A percentile compares a stretch with the other conserved stretches of the same genome.
Conservation (phyloP, 23 red algal species). For the Rhodosorus marinus region DNA sequence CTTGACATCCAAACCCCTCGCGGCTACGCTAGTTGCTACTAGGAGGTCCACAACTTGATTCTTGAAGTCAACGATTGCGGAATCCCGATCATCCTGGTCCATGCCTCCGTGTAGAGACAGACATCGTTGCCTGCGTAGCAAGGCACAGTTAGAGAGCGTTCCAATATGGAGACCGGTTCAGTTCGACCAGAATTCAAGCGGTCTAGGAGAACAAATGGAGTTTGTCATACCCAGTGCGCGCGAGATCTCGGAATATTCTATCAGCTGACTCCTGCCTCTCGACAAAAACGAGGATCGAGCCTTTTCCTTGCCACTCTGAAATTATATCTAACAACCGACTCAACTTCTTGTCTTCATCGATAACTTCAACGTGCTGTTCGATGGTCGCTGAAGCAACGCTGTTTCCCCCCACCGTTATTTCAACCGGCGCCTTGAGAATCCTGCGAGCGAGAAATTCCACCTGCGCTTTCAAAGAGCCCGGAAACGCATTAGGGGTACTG, state of each 20-base stretch:
- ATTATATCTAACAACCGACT: constrained; percentile 63
- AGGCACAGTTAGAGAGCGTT: not conserved
- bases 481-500: no score
- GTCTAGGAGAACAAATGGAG: not conserved
- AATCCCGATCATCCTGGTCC: constrained; percentile 78
- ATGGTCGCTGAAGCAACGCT: constrained; percentile 53
- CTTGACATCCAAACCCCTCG: constrained; percentile 78
- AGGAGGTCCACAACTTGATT: constrained; percentile 55
- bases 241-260: constrained; percentile 58
- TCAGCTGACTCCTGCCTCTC: constrained; percentile 88
- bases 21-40: constrained; percentile 80
- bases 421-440: constrained; percentile 35
- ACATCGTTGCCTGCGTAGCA: not conserved
- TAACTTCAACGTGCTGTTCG: constrained; percentile 78
- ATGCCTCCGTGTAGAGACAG: constrained; percentile 83
- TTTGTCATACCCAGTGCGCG: constrained; percentile 38
- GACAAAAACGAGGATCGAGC: constrained; percentile 73
- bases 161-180: no score
- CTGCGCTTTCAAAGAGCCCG: not conserved
- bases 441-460: constrained; percentile 34
- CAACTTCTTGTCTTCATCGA: constrained; percentile 62
- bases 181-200: not conserved
- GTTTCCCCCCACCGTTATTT: constrained; percentile 65
- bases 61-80: constrained; percentile 62
- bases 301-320: constrained; percentile 50